Base-by-base conservation (phyloP, 1,284 basidiomycete genomes). In the Coniferiporia sulphurascens region DNA sequence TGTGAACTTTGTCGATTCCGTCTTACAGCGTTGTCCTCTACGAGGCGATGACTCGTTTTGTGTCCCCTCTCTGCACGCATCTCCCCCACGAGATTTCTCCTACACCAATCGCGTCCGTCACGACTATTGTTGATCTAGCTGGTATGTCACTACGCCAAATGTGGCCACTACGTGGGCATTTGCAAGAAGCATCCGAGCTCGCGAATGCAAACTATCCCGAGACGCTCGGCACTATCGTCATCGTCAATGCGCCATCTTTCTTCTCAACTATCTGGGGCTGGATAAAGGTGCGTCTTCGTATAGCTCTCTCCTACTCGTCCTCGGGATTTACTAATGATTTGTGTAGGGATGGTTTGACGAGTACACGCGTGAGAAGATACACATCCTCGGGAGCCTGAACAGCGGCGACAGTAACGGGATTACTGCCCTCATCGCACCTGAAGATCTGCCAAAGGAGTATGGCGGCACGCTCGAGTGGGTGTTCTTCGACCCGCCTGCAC, bases 161-260 rank as follows among this genome's bases (percentile, higher is more conserved):
- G 73, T 91, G 87, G 84, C 72, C 76, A 41, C 76, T 91, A 27
- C 80, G 88, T 13, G 73, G 69, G 49, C 89, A 90, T 68, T 78
- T 92, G 10, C 85, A 88, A 65, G 84, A 91, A 66, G 86, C 89
- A 0, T 85, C 85, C 17, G 78, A 75, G 13, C 77, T 92, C 52
- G 87, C 86, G 0, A 89, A 87, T 0, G 86, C 86, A 17, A 86
- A 91, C 65, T 91, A 91, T 67, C 89, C 90, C 1, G 89, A 92
- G 70, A 89, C 86, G 0, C 72, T 89, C 44, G 75, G 78, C 65
- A 78, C 77, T 17, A 82, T 85, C 63, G 84, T 78, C 21, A 74
- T 92, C 56, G 83, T 92, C 48, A 91, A 91, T 62, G 83, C 87
- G 0, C 90, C 90, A 0, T 74, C 81, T 0, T 92, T 89, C 74